A percentile compares a stretch with the other conserved stretches of the same genome.
phyloP scores from a whole-genome alignment of 495 filamentous ascomycete genomes.

The Halenospora varia region DNA sequence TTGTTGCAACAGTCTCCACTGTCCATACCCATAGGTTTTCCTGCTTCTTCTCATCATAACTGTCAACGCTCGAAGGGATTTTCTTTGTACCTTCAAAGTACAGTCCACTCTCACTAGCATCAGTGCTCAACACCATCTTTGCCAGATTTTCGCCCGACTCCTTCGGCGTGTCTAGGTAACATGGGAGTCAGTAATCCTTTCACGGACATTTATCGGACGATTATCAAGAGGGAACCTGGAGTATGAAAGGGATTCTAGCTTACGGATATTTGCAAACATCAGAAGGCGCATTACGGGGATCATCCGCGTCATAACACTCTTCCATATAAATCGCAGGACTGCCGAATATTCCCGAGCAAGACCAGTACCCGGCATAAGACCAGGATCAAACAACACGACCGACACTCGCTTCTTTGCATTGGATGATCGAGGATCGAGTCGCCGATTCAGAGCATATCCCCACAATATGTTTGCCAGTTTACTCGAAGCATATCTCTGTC shows the following conservation, averaged over 20 bases:
- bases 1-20: slow-evolving; percentile 34
- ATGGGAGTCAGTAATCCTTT: too few relatives aligned
- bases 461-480: slow-evolving; percentile 22
- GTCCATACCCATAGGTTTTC: slow-evolving; percentile 49
- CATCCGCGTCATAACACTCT: slow-evolving; percentile 30
- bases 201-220: too few relatives aligned
- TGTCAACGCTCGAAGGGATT: slow-evolving; percentile 34
- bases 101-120: slow-evolving; percentile 29
- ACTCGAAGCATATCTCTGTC: slow-evolving; percentile 27
- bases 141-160: slow-evolving; percentile 37
- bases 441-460: slow-evolving; percentile 36
- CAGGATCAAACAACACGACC: slow-evolving; percentile 39
- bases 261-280: slow-evolving; percentile 31
- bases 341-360: slow-evolving; percentile 27
- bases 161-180: slow-evolving; percentile 27
- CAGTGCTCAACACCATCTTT: slow-evolving; percentile 27
- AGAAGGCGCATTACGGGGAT: slow-evolving; percentile 32
- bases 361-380: slow-evolving; percentile 43
- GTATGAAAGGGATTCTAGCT: too few relatives aligned
- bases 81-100: slow-evolving; percentile 37
- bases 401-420: slow-evolving; percentile 20
- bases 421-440: too few relatives aligned
- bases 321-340: slow-evolving; percentile 26
- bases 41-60: slow-evolving; percentile 37
- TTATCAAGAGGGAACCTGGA: too few relatives aligned